A percentile compares a stretch with the other conserved stretches of the same genome.
These are phyloP conservation scores for Mycena metata DNA, from an alignment of 768 basidiomycete genomes.

Conservation along the genomic window DNA sequence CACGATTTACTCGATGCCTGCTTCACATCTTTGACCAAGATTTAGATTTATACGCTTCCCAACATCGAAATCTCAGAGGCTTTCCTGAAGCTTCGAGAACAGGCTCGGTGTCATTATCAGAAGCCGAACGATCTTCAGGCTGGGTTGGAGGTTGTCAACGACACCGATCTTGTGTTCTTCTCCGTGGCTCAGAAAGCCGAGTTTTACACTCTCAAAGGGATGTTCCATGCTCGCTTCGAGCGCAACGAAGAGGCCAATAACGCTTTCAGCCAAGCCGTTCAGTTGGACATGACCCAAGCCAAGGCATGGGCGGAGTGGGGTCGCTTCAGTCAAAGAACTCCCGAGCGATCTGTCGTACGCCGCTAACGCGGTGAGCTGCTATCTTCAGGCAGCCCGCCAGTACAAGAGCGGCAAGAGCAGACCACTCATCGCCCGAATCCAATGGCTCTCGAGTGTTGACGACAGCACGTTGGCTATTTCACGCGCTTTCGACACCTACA, in stretches of 20 bases:
- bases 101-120: conserved; percentile 98
- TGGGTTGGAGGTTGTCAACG: conserved; percentile 98
- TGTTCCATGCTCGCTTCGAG: conserved; percentile 93
- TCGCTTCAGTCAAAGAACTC: conserved; percentile 89
- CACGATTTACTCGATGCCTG: conserved; percentile 97
- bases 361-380: conserved; percentile 95
- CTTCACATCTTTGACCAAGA: conserved; percentile 94
- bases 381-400: conserved; percentile 95
- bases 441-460: conserved; percentile 97
- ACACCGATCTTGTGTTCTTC: conserved; percentile 99
- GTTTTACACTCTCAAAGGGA: conserved; percentile 98
- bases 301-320: conserved; percentile 99
- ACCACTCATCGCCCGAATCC: conserved; percentile 88
- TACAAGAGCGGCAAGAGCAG: conserved; percentile 96
- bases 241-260: conserved; percentile 91
- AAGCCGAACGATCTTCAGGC: conserved; percentile 93
- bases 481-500: conserved; percentile 92
- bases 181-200: conserved; percentile 95
- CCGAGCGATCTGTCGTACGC: conserved; percentile 82
- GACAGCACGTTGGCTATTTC: conserved; percentile 80
- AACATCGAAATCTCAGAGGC: conserved; percentile 99
- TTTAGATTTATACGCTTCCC: conserved; percentile 97
- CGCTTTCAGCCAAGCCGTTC: conserved; percentile 95
- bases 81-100: conserved; percentile 97
- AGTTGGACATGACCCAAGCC: conserved; percentile 93